phyloP scores from a whole-genome alignment of 768 basidiomycete genomes.

The Auriculariales sp. region DNA sequence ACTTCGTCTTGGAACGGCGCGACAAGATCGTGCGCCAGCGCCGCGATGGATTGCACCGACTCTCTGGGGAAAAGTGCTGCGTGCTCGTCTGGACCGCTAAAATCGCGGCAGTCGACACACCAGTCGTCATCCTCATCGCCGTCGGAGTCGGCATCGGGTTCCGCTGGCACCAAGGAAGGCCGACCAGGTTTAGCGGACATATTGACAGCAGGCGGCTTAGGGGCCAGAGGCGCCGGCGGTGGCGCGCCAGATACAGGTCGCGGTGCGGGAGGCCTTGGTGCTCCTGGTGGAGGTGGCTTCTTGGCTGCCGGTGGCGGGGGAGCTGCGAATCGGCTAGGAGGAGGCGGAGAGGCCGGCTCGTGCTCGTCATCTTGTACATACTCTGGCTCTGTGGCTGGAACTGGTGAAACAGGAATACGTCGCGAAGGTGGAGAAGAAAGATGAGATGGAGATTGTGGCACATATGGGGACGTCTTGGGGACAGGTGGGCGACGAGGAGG shows the following conservation, averaged over 20 bases:
- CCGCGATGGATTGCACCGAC: not conserved
- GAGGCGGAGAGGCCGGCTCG: too few relatives aligned
- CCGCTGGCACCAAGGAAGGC: not conserved
- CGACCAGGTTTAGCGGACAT: not conserved
- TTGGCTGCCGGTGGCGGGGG: not conserved
- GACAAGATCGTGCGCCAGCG: conserved; percentile 1
- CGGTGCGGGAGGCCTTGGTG: not conserved
- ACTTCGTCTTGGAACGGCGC: not conserved
- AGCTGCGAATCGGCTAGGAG: not conserved
- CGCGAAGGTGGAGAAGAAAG: too few relatives aligned
- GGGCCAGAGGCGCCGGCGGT: not conserved
- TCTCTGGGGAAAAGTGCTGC: conserved; percentile 3
- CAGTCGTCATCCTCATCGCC: not conserved
- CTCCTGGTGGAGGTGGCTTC: not conserved
- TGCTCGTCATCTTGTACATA: too few relatives aligned
- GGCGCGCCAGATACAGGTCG: not conserved
- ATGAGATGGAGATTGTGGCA: too few relatives aligned
- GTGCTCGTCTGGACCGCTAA: not conserved
- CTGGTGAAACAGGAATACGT: too few relatives aligned
- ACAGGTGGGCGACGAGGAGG: too few relatives aligned
- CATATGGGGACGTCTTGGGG: too few relatives aligned
- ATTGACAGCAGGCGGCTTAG: not conserved
- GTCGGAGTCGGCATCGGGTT: not conserved
- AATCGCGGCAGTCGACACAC: not conserved
- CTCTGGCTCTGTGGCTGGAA: too few relatives aligned